A percentile compares a stretch with the other conserved stretches of the same genome.
Evolutionary conservation across 2,329 filamentous ascomycete genomes (phyloP).

Genomic region (Apiospora aurea): DNA sequence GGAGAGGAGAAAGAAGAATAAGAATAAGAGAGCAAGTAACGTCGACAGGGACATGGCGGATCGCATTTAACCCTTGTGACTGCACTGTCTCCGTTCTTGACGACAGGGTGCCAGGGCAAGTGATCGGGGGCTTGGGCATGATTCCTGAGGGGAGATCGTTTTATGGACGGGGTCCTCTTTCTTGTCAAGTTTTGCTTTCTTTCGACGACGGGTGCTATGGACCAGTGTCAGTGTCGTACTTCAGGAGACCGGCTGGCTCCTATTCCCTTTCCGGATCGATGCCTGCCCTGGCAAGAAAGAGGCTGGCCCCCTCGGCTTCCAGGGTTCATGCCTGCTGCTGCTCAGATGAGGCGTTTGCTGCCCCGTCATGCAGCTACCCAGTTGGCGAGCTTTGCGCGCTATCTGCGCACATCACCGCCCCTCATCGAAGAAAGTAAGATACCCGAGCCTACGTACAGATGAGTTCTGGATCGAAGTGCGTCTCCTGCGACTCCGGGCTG

Average conservation of each 20-base stretch:
- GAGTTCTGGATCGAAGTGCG: not conserved
- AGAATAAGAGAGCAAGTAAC: too few species aligned
- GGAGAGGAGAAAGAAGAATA: too few species aligned
- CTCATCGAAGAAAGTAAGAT: not conserved
- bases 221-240: slow-evolving; percentile 1
- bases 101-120: not conserved
- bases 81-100: not conserved
- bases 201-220: not conserved
- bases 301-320: not conserved
- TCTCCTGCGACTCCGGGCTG: not conserved
- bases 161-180: not conserved
- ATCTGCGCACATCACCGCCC: too few species aligned
- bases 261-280: not conserved
- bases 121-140: not conserved
- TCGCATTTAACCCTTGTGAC: not conserved
- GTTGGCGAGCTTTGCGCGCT: not conserved
- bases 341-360: not conserved
- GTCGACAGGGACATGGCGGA: not conserved
- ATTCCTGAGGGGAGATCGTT: not conserved
- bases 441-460: not conserved
- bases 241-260: slow-evolving; percentile 8
- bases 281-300: not conserved
- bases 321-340: slow-evolving; percentile 10
- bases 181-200: slow-evolving; percentile 3
- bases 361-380: not conserved